Conservation (phyloP, 495 filamentous ascomycete genomes). For the Xylaria flabelliformis region DNA sequence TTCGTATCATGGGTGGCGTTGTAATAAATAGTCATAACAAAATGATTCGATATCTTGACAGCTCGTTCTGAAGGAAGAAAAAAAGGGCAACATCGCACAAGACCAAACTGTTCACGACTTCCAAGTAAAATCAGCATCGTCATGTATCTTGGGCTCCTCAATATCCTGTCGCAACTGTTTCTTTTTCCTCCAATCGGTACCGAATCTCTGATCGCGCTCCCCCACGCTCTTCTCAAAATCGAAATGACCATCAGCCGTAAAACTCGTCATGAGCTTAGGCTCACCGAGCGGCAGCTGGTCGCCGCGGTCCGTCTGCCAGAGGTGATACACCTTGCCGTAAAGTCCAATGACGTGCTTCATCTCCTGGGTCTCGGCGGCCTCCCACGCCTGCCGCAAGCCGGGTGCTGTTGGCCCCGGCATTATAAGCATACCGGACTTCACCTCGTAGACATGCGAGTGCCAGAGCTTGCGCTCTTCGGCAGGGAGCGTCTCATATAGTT, state of each 20-base stretch:
- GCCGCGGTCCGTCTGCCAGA: conserved; percentile 89
- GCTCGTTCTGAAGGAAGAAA: neutral
- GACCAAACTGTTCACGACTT: conserved; percentile 31
- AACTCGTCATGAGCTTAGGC: conserved; percentile 81
- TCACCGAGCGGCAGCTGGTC: conserved; percentile 74
- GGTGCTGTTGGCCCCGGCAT: conserved; percentile 73
- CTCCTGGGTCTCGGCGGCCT: conserved; percentile 76
- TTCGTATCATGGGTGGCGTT: neutral
- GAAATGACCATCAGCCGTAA: conserved; percentile 61
- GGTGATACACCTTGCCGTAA: conserved; percentile 90
- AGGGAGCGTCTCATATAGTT: conserved; percentile 69
- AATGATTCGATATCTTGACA: neutral
- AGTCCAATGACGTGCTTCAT: conserved; percentile 74
- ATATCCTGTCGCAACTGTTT: conserved; percentile 68
- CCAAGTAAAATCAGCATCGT: conserved; percentile 51
- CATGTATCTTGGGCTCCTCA: conserved; percentile 62
- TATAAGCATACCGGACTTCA: conserved; percentile 84
- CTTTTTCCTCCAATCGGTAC: conserved; percentile 66
- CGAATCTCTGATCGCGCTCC: conserved; percentile 71
- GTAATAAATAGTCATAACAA: neutral
- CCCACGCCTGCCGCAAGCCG: conserved; percentile 65
- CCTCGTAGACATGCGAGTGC: conserved; percentile 86
- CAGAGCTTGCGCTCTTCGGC: conserved; percentile 72
- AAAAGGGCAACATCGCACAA: neutral
- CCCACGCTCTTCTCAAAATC: conserved; percentile 65